A percentile compares a stretch with the other conserved stretches of the same genome.
phyloP scores from a whole-genome alignment of 164 flowering plant genomes.

The Annona cherimola region DNA sequence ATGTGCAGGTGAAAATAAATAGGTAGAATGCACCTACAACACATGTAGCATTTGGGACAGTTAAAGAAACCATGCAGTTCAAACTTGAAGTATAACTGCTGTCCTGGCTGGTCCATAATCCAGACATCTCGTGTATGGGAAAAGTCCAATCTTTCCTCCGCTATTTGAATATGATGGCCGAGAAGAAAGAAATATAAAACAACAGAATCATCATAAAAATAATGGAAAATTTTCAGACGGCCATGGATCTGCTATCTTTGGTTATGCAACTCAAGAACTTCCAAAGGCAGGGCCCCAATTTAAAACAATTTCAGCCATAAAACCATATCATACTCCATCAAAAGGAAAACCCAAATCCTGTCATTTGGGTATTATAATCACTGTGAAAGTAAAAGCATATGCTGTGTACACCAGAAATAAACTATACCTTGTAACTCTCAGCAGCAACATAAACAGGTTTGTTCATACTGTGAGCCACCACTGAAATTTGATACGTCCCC shows the following conservation, averaged over 20 bases:
- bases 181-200: neutral
- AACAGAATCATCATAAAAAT: neutral
- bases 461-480: slow-evolving; percentile 91
- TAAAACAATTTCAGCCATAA: neutral
- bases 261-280: neutral
- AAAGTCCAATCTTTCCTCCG: neutral
- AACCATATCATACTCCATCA: neutral
- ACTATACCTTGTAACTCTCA: slow-evolving; percentile 87
- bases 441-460: slow-evolving; percentile 98
- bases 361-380: neutral
- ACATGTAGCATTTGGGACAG: too few species aligned
- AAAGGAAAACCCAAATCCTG: too few species aligned
- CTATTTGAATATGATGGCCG: neutral
- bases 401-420: neutral
- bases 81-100: neutral
- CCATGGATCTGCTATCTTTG: neutral
- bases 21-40: too few species aligned
- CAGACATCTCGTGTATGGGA: neutral
- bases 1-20: too few species aligned
- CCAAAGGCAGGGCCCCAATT: neutral
- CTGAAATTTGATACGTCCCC: slow-evolving; percentile 95
- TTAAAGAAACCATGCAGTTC: neutral
- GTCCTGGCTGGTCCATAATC: neutral
- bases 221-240: neutral
- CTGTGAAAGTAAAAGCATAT: neutral